These are phyloP conservation scores for Colletotrichum limetticola DNA, from an alignment of 2,329 filamentous ascomycete species.

Conservation along the genomic window DNA sequence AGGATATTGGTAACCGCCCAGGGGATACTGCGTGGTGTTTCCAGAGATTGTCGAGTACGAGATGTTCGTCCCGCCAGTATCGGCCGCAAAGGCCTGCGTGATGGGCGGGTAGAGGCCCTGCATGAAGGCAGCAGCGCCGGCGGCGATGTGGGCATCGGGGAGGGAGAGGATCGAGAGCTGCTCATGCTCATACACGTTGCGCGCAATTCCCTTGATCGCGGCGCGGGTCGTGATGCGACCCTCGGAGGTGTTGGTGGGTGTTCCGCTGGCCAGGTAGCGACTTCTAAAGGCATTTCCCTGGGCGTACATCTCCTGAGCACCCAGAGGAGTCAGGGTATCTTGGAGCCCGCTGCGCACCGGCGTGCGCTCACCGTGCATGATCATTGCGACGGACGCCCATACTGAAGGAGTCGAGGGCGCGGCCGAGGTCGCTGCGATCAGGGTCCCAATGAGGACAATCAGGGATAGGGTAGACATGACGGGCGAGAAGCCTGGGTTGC, in stretches of 20 bases:
- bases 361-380: constrained; percentile 65
- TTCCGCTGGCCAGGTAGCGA: constrained; percentile 55
- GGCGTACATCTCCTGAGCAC: constrained; percentile 61
- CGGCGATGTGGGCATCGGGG: constrained; percentile 63
- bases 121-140: constrained; percentile 79
- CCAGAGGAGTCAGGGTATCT: constrained; percentile 59
- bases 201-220: constrained; percentile 54
- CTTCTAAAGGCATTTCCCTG: constrained; percentile 60
- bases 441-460: constrained; percentile 36
- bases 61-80: constrained; percentile 46
- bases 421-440: constrained; percentile 42
- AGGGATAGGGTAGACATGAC: constrained; percentile 38
- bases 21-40: constrained; percentile 69
- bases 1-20: constrained; percentile 85
- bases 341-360: constrained; percentile 47
- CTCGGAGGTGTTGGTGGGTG: constrained; percentile 39
- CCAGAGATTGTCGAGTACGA: constrained; percentile 56
- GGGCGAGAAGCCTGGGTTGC: background rate
- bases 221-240: constrained; percentile 43
- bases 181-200: constrained; percentile 58
- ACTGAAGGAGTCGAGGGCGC: constrained; percentile 51
- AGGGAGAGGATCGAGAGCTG: constrained; percentile 56
- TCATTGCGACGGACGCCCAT: constrained; percentile 60
- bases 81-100: constrained; percentile 48
- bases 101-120: constrained; percentile 87